Conservation (phyloP, 169 alveolate genomes). For the Fabrea salina region DNA sequence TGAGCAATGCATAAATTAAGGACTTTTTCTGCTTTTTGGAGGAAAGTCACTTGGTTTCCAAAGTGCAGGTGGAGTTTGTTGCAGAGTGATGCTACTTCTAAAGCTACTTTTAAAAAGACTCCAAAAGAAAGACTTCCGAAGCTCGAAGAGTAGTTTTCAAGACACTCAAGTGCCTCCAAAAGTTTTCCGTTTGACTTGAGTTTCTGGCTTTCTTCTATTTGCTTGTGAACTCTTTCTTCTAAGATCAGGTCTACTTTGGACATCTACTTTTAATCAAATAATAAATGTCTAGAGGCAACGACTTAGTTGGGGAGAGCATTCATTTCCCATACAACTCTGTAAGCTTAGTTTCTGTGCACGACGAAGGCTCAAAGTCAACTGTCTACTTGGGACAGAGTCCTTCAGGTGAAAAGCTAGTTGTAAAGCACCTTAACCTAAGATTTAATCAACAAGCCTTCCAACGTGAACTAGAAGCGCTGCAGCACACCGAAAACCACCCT, state of each 20-base stretch:
- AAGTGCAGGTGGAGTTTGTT: background rate
- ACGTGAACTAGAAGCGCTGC: background rate
- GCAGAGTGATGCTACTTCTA: conserved; percentile 5
- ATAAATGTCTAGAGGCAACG: too few relatives aligned
- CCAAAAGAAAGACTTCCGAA: background rate
- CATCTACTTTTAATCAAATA: background rate
- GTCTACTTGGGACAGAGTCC: too few relatives aligned
- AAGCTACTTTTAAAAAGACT: background rate
- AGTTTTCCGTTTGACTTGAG: conserved; percentile 1
- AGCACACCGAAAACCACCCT: background rate
- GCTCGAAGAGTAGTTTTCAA: background rate
- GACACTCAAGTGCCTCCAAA: background rate
- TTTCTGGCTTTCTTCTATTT: background rate
- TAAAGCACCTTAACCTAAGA: background rate
- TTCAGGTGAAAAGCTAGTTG: too few relatives aligned
- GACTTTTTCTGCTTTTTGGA: conserved; percentile 1
- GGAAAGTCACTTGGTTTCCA: background rate
- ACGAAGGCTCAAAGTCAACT: too few relatives aligned
- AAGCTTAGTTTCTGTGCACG: too few relatives aligned
- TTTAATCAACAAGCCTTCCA: background rate
- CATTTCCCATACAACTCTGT: too few relatives aligned
- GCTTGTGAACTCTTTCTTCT: background rate
- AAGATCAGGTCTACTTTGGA: background rate
- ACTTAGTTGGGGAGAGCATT: too few relatives aligned
- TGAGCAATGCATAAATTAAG: background rate